phyloP scores from a whole-genome alignment of 169 alveolate species.

The Plasmodium fragile region DNA sequence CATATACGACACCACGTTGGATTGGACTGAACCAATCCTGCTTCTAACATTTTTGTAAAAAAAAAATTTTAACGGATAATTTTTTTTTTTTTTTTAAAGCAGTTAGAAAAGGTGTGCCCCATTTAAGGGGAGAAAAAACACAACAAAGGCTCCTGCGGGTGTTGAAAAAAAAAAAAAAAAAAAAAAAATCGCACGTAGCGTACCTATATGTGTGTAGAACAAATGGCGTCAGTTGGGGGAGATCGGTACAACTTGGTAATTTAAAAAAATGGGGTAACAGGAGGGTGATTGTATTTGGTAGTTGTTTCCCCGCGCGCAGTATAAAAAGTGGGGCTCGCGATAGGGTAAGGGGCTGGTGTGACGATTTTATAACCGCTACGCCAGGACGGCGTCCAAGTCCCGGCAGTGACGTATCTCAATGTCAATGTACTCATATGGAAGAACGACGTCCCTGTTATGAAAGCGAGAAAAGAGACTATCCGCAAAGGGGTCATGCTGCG shows the following conservation, averaged over 20 bases:
- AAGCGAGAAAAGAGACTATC: constrained; percentile 33
- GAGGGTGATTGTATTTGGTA: background rate
- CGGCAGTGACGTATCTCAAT: constrained; percentile 68
- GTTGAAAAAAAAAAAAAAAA: background rate
- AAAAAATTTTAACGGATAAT: background rate
- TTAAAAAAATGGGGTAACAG: background rate
- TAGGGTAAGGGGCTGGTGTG: background rate
- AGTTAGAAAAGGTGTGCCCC: background rate
- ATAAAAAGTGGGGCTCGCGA: background rate
- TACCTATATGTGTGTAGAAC: background rate
- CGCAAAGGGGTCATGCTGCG: constrained; percentile 49
- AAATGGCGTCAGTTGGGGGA: background rate
- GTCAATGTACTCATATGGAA: constrained; percentile 60
- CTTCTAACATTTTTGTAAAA: background rate
- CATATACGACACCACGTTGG: background rate
- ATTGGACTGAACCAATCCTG: background rate
- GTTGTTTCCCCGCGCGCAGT: background rate
- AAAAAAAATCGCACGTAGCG: background rate
- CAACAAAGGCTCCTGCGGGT: background rate
- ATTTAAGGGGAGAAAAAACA: background rate
- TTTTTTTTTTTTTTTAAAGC: background rate
- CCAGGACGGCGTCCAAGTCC: constrained; percentile 35
- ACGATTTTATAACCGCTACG: background rate
- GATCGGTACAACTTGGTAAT: background rate
- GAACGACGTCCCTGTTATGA: constrained; percentile 5